Base-by-base conservation (phyloP, 1,284 basidiomycete genomes). In the Trichosporon coremiiforme region DNA sequence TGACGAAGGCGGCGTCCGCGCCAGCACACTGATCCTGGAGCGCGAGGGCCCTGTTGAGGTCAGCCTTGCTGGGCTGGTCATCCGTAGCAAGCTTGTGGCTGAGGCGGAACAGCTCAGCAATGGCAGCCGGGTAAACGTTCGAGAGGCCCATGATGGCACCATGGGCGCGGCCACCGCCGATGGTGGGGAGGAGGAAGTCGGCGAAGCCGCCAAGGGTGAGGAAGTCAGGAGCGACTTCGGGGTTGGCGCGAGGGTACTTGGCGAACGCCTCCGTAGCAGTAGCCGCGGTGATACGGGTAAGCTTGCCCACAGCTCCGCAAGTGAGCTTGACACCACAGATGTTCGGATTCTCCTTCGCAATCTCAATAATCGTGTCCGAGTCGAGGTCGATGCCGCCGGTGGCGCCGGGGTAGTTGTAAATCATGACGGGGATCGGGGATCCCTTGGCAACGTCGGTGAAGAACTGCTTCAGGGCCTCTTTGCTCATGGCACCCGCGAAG, bases 321-420 rank as follows among this genome's bases (percentile, higher is more conserved):
- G 93, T 95, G 74, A 95, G 87, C 84, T 95, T 96, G 71, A 94
- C 90, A 36, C 94, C 94, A 77, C 88, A 90, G 68, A 85, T 83
- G 79, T 86, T 85, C 71, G 80, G 72, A 25, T 82, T 83, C 67
- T 77, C 88, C 29, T 81, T 82, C 2, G 92, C 92, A 66, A 96
- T 88, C 75, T 93, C 90, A n/a, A 87, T 87, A 77, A 96, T 90
- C 57, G 93, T 83, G 80, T 95, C 92, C 12, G 92, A 93, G 83
- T 94, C 91, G 73, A 95, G 82, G 84, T 95, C 91, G 76, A 94
- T 90, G 12, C 93, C 90, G 25, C 92, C 89, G 73, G 90, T 88
- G 1, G 92, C 92, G 53, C 89, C 91, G 76, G 93, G 93, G 84
- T 89, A 95, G 80, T 95, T 96, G 86, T 96, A 96, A 70, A 95